These are phyloP conservation scores for Rhododendron ovatum DNA, from an alignment of 148 eudicot genomes.

Conservation along the genomic window DNA sequence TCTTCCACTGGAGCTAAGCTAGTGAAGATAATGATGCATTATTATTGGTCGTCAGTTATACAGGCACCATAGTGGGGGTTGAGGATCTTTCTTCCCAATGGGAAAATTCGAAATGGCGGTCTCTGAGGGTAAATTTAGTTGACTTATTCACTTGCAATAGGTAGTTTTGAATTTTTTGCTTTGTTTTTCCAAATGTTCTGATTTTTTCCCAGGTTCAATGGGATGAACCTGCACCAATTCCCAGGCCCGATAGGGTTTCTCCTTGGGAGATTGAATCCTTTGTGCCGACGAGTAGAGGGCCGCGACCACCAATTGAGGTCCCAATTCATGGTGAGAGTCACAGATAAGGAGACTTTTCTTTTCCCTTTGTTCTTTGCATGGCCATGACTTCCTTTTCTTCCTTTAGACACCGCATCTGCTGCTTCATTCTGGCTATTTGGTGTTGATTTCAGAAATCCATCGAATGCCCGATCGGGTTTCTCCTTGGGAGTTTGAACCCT, in stretches of 20 bases:
- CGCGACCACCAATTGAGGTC: too few relatives aligned
- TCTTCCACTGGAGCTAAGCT: not conserved
- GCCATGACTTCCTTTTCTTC: not conserved
- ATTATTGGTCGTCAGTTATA: constrained; percentile 47
- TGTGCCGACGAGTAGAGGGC: constrained; percentile 14
- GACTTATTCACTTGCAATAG: not conserved
- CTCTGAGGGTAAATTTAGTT: constrained; percentile 53
- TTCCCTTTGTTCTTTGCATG: not conserved
- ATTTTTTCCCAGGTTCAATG: constrained; percentile 67
- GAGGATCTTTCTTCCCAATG: constrained; percentile 67
- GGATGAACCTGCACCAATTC: constrained; percentile 79
- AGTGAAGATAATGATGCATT: not conserved
- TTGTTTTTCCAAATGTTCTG: not conserved
- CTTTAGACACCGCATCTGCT: constrained; percentile 20
- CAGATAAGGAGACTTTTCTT: not conserved
- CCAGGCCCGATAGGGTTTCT: constrained; percentile 85
- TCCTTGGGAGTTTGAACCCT: constrained; percentile 90
- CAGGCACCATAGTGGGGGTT: constrained; percentile 81
- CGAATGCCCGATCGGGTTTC: constrained; percentile 35
- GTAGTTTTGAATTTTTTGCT: not conserved
- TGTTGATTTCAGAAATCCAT: too few relatives aligned
- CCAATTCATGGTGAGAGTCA: too few relatives aligned
- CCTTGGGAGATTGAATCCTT: constrained; percentile 81
- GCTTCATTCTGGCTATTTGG: too few relatives aligned
- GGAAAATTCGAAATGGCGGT: constrained; percentile 80